Evolutionary conservation across 2,329 filamentous ascomycete genomes (phyloP), one percentile per base, ranked within the genome.

Genomic region (Raffaelea albimanens): DNA sequence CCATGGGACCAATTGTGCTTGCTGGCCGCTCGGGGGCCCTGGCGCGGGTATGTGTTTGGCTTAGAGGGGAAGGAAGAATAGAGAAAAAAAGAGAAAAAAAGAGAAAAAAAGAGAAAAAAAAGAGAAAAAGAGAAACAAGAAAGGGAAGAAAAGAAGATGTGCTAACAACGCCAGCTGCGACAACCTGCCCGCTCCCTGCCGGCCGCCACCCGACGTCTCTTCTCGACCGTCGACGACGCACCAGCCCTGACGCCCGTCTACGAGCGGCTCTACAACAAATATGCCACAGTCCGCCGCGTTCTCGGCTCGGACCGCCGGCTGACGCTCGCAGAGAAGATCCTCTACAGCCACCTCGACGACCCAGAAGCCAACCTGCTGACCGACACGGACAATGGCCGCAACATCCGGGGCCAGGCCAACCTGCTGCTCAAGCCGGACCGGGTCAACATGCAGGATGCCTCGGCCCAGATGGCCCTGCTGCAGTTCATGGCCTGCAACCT

Each of bases 401-500:
- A 84, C 59, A 84, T 98, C 52, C 82, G 93, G 39, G 91, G 91
- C 56, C 82, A 82, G 61, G 90, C 89, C 44, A 97, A 95, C 63
- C 76, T 98, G 67, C 95, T 95, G 72, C 84, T 98, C 66, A 95
- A 95, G 68, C 93, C 93, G 20, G 93, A 98, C 66, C 81, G 93
- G 46, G 93, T 97, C 57, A 94, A 94, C 55, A 98, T 98, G 93
- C 93, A 98, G 69, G 93, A 98, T 72, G 93, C 93, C 14, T 95
- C 88, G 25, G 93, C 93, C 5, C 93, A 98, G 71, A 98, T 98
- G 93, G 93, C 93, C 2, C 72, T 98, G 55, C 72, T 98, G 58
- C 93, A 98, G 68, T 98, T 98, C 75, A 98, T 98, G 91, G 87
- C 87, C 23, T 98, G 93, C 67, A 87, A 88, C 47, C 76, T 98